Conservation (phyloP, 1,139 yeast genomes). For the Komagataea norvegica region DNA sequence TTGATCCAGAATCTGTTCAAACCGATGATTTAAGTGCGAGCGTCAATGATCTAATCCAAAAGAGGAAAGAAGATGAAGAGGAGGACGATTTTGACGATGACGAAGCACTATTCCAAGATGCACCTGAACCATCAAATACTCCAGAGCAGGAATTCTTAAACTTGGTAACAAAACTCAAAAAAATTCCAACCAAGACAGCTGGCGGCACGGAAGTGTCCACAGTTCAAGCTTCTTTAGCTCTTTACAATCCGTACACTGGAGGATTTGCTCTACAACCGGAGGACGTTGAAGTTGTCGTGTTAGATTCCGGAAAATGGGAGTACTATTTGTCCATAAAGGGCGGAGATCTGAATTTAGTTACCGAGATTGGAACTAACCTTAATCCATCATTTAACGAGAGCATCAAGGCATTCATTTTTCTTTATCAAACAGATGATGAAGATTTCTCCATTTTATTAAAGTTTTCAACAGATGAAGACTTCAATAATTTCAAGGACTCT, state of each 20-base stretch:
- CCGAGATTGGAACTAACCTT: conserved; percentile 44
- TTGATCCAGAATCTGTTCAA: conserved; percentile 29
- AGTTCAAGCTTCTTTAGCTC: conserved; percentile 40
- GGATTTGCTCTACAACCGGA: conserved; percentile 43
- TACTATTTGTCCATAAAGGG: conserved; percentile 47
- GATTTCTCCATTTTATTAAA: conserved; percentile 60
- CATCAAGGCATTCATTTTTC: conserved; percentile 60
- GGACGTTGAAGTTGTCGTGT: conserved; percentile 34
- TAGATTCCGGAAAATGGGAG: conserved; percentile 47
- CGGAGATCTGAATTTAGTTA: conserved; percentile 35
- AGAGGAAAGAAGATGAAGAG: conserved; percentile 12
- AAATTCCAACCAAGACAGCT: conserved; percentile 11
- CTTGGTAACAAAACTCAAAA: not conserved
- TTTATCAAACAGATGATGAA: conserved; percentile 37
- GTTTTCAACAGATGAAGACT: conserved; percentile 39
- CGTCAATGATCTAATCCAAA: conserved; percentile 6
- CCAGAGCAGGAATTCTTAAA: not conserved
- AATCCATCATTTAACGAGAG: conserved; percentile 64
- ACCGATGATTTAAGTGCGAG: conserved; percentile 10
- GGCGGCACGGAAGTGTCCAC: conserved; percentile 23
- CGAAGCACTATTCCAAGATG: conserved; percentile 30
- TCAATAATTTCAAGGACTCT: conserved; percentile 47
- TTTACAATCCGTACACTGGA: conserved; percentile 53
- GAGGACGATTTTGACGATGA: conserved; percentile 26
- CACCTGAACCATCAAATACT: conserved; percentile 19